Evolutionary conservation across 495 filamentous ascomycete genomes (phyloP), one percentile per base, ranked within the genome.

Genomic region (Daldinia vernicosa): DNA sequence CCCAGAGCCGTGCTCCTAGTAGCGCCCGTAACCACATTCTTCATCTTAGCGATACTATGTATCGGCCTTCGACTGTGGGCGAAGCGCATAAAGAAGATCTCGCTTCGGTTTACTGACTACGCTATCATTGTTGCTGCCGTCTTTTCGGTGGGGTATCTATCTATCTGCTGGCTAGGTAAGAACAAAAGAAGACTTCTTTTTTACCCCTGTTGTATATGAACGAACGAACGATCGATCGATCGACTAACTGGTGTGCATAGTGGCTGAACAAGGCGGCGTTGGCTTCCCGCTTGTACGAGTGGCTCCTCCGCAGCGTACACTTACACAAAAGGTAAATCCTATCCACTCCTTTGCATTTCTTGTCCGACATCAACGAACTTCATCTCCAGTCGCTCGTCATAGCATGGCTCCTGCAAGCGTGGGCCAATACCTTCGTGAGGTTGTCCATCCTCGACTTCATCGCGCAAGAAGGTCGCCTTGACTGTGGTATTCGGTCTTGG

Each of bases 61-160:
- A 53, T 53, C 53, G 53, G 24, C 15, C 53, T 56, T 8, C 1
- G 53, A 56, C n/a, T 56, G 6, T 56, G 53, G 53, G 53, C 53
- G 17, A 30, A 30, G 30, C 53, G 28, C 15, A 56, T 56, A 33
- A 56, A 56, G 28, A 56, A 56, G 26, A 56, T 56, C n/a, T 33
- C 53, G 26, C n/a, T 27, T 15, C 26, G 53, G 30, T 9, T 56
- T 9, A 28, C 53, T 8, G 53, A 56, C 53, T 56, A 32, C 19
- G 53, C 53, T 45, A 19, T 45, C 15, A 4, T 45, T 9, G 40
- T 22, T 45, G 40, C 40, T 45, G 40, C 40, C 40, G 40, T 45
- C 40, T 45, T 45, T 45, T 45, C 40, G 2, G 17, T 6, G 7
- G 40, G 40, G 3, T 45, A 45, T 45, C 40, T 45, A 4, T n/a